These are phyloP conservation scores for Pseudozyma pruni DNA, from an alignment of 1,284 basidiomycete species.

Conservation along the genomic window DNA sequence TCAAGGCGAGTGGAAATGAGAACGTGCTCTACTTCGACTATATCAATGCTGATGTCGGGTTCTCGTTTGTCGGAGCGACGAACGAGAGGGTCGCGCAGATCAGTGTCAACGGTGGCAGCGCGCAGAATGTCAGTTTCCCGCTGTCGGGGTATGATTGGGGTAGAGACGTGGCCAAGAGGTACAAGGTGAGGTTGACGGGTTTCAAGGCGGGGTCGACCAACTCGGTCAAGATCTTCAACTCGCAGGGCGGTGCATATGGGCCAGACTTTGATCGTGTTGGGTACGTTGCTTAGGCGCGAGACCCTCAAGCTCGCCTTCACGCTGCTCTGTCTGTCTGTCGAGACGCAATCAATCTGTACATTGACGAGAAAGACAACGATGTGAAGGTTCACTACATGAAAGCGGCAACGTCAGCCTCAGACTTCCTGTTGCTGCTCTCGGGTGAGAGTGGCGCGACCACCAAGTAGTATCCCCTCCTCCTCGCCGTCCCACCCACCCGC, in stretches of 20 bases:
- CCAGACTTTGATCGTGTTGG: constrained; percentile 51
- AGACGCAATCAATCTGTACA: not conserved
- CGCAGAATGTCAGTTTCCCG: constrained; percentile 43
- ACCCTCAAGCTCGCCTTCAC: too few species aligned
- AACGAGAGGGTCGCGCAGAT: constrained; percentile 33
- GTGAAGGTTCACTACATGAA: constrained; percentile 13
- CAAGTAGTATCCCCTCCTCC: too few species aligned
- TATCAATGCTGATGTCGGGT: constrained; percentile 46
- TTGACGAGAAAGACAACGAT: not conserved
- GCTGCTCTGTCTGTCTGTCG: too few species aligned
- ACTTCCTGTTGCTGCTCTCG: too few species aligned
- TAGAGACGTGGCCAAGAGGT: constrained; percentile 35
- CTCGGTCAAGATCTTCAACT: constrained; percentile 34
- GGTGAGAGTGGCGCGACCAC: too few species aligned
- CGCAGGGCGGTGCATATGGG: constrained; percentile 18
- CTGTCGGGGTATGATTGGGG: constrained; percentile 45
- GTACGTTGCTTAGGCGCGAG: constrained; percentile 10
- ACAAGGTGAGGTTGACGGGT: constrained; percentile 41
- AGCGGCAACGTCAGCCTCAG: constrained; percentile 2
- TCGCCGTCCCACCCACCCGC: too few species aligned
- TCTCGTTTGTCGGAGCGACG: constrained; percentile 24
- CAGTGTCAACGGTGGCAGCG: constrained; percentile 41
- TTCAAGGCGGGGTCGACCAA: constrained; percentile 32
- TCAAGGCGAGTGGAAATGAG: constrained; percentile 18
- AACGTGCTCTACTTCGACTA: constrained; percentile 49